Base-by-base conservation (phyloP, 2,329 filamentous ascomycete genomes). In the Byssothecium circinans region DNA sequence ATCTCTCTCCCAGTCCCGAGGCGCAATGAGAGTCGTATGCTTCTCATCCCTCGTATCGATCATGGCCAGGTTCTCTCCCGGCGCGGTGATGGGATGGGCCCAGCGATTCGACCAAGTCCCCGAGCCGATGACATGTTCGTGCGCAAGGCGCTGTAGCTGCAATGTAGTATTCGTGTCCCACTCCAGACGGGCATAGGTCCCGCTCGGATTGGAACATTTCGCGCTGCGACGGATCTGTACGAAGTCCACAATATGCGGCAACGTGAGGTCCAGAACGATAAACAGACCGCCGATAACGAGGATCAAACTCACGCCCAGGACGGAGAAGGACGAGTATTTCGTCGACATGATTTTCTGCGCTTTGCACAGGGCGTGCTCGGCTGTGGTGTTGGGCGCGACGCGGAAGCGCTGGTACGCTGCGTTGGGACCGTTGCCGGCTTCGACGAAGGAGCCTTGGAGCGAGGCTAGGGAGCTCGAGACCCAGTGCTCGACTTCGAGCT, bases 401-500 rank as follows among this genome's bases (percentile, higher is more conserved):
- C 45, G 52, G 22, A 50, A 41, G 15, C 39, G 47, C 33, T 43
- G 29, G 11, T 35, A 43, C 45, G 1, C 41, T 19, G 19, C 23
- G 11, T 17, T 39, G 19, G 14, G 52, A 2, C 56, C 56, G 14
- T 53, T 56, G 4, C 45, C 51, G 14, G 42, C 35, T n/a, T 52
- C 50, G 17, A 62, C 45, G 29, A 55, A 49, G 4, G 41, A 15
- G 12, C 50, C 39, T 50, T 73, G 69, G 2, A 71, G 32, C 1
- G 49, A 50, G 11, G 69, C 66, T 2, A 74, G 47, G 11, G 52
- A 52, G 6, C 53, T 52, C 15, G 52, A 59, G 35, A 65, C 55
- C 65, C 62, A 71, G 32, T 57, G 50, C 17, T 59, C 47, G 8
- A 71, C 52, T 43, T 73, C 71, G 10, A 62, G 42, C 32, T 68